These are phyloP conservation scores for Xylariaceae sp. DNA, from an alignment of 2,329 filamentous ascomycete species.

Conservation along the genomic window DNA sequence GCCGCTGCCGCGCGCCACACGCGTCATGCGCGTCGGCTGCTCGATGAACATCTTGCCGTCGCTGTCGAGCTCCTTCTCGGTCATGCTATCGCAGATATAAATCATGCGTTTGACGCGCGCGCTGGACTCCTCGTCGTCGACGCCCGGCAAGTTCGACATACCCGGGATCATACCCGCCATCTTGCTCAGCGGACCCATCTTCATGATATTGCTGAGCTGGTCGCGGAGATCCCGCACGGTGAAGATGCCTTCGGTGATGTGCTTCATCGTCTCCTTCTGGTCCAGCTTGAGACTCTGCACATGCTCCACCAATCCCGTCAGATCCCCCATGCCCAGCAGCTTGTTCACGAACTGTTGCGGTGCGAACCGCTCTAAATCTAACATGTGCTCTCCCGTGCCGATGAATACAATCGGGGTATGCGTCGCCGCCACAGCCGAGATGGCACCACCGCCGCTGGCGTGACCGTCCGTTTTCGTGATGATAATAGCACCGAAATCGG, in stretches of 20 bases:
- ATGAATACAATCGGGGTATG: constrained; percentile 97
- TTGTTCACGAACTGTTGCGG: constrained; percentile 93
- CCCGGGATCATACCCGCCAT: constrained; percentile 99
- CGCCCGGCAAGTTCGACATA: constrained; percentile 69
- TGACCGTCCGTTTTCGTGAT: constrained; percentile 98
- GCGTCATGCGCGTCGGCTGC: constrained; percentile 89
- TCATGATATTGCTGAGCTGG: constrained; percentile 97
- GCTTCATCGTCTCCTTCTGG: constrained; percentile 98
- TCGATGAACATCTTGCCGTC: constrained; percentile 93
- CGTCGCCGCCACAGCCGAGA: constrained; percentile 93
- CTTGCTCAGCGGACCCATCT: constrained; percentile 96
- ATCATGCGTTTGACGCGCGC: constrained; percentile 96
- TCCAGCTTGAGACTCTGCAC: constrained; percentile 93
- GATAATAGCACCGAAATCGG: constrained; percentile 96
- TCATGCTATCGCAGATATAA: constrained; percentile 99
- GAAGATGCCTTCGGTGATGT: constrained; percentile 95
- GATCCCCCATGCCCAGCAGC: constrained; percentile 93
- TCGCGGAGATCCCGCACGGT: constrained; percentile 91
- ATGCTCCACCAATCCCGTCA: constrained; percentile 90
- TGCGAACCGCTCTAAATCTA: constrained; percentile 88
- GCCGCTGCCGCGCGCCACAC: constrained; percentile 82
- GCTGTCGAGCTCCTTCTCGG: constrained; percentile 86
- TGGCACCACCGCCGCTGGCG: constrained; percentile 91
- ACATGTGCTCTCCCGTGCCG: constrained; percentile 94
- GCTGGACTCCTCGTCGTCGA: constrained; percentile 91